Base-by-base conservation (phyloP, 345 rosid genomes). In the Raphanus sativus region DNA sequence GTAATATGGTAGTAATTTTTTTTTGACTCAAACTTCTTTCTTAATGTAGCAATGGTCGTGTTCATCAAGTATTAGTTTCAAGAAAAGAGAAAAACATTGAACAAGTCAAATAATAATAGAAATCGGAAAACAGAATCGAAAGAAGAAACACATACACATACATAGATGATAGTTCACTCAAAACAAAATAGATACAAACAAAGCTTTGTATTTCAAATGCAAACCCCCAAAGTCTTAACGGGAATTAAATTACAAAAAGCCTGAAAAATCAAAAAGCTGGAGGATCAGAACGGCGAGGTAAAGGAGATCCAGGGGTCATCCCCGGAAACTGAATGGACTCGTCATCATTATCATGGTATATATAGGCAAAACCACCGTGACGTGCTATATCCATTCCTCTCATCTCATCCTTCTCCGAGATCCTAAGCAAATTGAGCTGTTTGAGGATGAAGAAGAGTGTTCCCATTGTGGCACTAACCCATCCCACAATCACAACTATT, bases 381-480 rank as follows among this genome's bases (percentile, higher is more conserved):
- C 94, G 83, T 71, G 97, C 84, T 63, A 88, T 32, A 69, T 94
- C 98, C 97, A 94, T 90, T 8, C 98, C 97, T 13, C 84, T 79
- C 91, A 86, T 84, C 79, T 94, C 98, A 73, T 91, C 97, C 3
- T 88, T 82, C 0, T 83, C 30, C 2, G 98, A 94, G 48, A 94
- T 89, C 78, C 98, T 68, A 56, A 94, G 66, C 5, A 94, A 82
- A n/a, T 83, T 81, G 0, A 94, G 83, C 69, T 81, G 83, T 29
- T 84, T 82, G 3, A 94, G 91, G 0, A 88, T 10, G 4, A 66
- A 88, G 50, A 94, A 94, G 71, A 94, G 68, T 13, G 91, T 82
- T 2, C 98, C 97, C 97, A 91, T 94, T 1, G 96, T 90, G 0
- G 80, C 94, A 69, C 91, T 89, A 21, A 94, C 98, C 91, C 94